phyloP scores from a whole-genome alignment of 768 basidiomycete species.

The Candolleomyces eurysporus region DNA sequence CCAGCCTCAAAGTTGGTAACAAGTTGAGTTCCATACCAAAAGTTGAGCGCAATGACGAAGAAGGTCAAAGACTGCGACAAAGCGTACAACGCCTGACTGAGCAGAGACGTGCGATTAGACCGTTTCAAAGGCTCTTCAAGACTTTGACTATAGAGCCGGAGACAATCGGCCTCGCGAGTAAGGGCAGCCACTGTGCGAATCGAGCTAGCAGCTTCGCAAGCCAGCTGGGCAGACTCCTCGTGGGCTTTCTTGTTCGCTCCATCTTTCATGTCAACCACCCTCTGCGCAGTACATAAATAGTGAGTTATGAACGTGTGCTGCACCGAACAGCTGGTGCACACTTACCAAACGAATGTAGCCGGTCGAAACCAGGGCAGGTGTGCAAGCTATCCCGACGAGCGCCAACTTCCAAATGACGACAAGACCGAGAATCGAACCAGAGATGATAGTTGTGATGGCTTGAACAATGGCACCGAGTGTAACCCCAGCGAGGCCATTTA shows the following conservation, averaged over 20 bases:
- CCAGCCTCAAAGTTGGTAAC: constrained; percentile 52
- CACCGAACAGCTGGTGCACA: constrained; percentile 2
- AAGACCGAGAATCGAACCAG: constrained; percentile 78
- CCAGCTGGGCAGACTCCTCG: constrained; percentile 79
- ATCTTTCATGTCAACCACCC: constrained; percentile 85
- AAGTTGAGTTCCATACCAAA: constrained; percentile 72
- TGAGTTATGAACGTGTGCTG: constrained; percentile 33
- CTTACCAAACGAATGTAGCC: constrained; percentile 83
- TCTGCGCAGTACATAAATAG: too few relatives aligned
- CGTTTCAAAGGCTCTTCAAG: constrained; percentile 67
- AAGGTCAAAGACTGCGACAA: constrained; percentile 74
- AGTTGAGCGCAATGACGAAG: constrained; percentile 80
- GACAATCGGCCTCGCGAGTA: constrained; percentile 83
- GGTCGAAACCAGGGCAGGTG: constrained; percentile 61
- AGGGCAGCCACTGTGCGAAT: constrained; percentile 90
- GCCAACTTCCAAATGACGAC: constrained; percentile 75
- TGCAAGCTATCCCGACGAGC: constrained; percentile 80
- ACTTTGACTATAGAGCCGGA: constrained; percentile 59
- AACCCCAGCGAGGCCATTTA: constrained; percentile 83
- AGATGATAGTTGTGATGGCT: constrained; percentile 63
- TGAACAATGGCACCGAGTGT: constrained; percentile 90
- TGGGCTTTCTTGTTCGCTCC: constrained; percentile 78
- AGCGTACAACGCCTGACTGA: constrained; percentile 65
- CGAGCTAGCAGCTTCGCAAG: constrained; percentile 87
- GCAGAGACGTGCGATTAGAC: constrained; percentile 57